These are phyloP conservation scores for Penicillium soppii DNA, from an alignment of 495 filamentous ascomycete genomes.

Conservation along the genomic window DNA sequence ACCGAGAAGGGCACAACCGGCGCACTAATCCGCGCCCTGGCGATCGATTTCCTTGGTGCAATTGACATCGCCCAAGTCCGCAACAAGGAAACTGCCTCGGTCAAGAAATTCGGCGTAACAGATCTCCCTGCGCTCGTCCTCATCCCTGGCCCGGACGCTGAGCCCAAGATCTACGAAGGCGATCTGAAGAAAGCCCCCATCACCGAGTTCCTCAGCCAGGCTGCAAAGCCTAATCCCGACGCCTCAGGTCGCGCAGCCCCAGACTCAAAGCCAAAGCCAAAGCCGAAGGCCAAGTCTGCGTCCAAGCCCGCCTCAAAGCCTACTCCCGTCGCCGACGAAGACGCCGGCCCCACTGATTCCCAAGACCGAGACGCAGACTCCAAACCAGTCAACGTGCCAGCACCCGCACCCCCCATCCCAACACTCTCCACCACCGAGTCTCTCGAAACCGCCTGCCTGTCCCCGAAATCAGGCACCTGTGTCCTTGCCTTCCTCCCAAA, in stretches of 20 bases:
- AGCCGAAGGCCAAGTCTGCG: slow-evolving; percentile 38
- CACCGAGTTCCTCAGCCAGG: slow-evolving; percentile 78
- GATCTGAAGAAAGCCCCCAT: slow-evolving; percentile 84
- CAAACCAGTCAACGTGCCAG: slow-evolving; percentile 49
- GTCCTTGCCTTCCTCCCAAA: slow-evolving; percentile 75
- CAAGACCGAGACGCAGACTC: slow-evolving; percentile 28
- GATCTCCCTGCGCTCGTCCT: slow-evolving; percentile 81
- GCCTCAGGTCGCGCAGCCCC: slow-evolving; percentile 31
- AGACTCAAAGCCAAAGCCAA: slow-evolving; percentile 45
- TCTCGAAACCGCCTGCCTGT: slow-evolving; percentile 70
- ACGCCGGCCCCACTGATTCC: slow-evolving; percentile 43
- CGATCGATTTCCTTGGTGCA: slow-evolving; percentile 85
- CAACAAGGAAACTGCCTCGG: slow-evolving; percentile 72
- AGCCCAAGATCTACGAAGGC: slow-evolving; percentile 73
- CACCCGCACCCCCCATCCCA: slow-evolving; percentile 40
- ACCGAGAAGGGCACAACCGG: slow-evolving; percentile 90
- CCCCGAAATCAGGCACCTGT: slow-evolving; percentile 76
- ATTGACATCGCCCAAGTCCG: slow-evolving; percentile 83
- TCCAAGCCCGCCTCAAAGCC: slow-evolving; percentile 33
- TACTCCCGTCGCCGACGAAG: slow-evolving; percentile 35
- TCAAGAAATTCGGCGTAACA: slow-evolving; percentile 71
- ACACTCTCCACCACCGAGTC: slow-evolving; percentile 56
- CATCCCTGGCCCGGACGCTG: slow-evolving; percentile 68
- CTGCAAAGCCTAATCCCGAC: slow-evolving; percentile 71
- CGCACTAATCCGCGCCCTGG: slow-evolving; percentile 76